Conservation (phyloP, 192 early-diverging fungal species). For the Rhizophagus clarus region DNA sequence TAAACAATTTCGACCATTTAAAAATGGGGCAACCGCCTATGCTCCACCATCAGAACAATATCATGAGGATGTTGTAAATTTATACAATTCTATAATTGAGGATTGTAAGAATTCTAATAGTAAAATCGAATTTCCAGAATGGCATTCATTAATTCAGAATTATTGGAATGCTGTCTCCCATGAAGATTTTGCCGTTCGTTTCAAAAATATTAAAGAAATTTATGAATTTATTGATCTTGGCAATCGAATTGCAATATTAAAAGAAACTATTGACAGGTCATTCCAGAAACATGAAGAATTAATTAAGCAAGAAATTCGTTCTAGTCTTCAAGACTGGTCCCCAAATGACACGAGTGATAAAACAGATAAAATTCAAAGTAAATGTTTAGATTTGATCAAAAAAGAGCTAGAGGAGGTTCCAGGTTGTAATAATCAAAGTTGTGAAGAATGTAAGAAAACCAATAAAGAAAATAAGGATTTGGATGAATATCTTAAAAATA, state of each 20-base stretch:
- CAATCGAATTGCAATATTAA: conserved; percentile 18
- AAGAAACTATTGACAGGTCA: conserved; percentile 22
- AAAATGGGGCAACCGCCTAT: background rate
- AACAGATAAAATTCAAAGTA: background rate
- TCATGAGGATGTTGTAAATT: too few relatives aligned
- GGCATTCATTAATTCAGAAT: background rate
- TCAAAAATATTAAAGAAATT: too few relatives aligned
- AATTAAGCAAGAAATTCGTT: background rate
- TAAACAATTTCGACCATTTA: background rate
- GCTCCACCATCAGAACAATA: too few relatives aligned
- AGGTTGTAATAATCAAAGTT: background rate
- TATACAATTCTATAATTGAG: too few relatives aligned
- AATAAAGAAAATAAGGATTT: background rate
- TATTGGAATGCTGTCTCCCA: conserved; percentile 1
- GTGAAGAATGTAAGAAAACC: background rate
- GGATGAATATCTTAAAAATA: background rate
- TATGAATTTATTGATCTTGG: conserved; percentile 30
- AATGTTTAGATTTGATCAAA: conserved; percentile 1
- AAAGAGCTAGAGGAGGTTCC: background rate
- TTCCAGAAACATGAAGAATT: conserved; percentile 10
- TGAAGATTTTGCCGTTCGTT: conserved; percentile 21
- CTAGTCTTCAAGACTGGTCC: background rate
- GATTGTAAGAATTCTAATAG: background rate
- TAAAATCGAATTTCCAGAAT: background rate
- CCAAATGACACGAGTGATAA: background rate